Evolutionary conservation across 1,284 basidiomycete species (phyloP).

Genomic region (Phellopilus nigrolimitatus): DNA sequence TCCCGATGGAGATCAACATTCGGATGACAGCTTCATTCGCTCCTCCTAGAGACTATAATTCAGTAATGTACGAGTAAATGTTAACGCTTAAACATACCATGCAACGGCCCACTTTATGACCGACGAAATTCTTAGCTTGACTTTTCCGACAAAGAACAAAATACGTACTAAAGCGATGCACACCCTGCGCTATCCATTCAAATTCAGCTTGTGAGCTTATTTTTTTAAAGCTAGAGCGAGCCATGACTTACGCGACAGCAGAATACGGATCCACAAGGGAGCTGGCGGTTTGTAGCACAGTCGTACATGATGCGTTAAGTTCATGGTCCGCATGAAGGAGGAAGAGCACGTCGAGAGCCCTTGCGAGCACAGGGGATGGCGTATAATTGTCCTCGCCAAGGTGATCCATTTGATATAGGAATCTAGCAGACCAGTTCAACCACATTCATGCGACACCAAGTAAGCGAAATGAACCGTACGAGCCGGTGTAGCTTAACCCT

Average conservation of each 20-base stretch:
- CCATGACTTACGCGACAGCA: conserved; percentile 67
- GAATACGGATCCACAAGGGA: conserved; percentile 86
- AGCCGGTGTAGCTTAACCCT: conserved; percentile 77
- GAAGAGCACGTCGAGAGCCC: conserved; percentile 82
- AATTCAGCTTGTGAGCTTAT: conserved; percentile 46
- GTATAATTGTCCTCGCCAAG: conserved; percentile 66
- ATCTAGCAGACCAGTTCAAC: conserved; percentile 38
- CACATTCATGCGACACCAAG: neutral
- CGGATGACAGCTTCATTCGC: conserved; percentile 88
- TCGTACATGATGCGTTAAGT: conserved; percentile 79
- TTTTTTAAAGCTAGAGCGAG: conserved; percentile 3
- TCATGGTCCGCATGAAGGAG: conserved; percentile 87
- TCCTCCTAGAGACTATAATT: conserved; percentile 44
- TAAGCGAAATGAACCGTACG: conserved; percentile 36
- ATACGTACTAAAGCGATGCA: conserved; percentile 73
- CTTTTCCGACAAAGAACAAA: neutral
- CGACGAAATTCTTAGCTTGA: conserved; percentile 3
- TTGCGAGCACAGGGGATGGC: conserved; percentile 78
- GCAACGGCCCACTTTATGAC: conserved; percentile 65
- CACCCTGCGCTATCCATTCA: conserved; percentile 58
- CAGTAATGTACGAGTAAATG: neutral
- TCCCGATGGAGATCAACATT: conserved; percentile 83
- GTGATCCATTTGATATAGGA: conserved; percentile 86
- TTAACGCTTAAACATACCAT: conserved; percentile 40
- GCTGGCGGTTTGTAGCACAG: conserved; percentile 80